Evolutionary conservation across 768 basidiomycete genomes (phyloP).

Genomic region (Cytidiella melzeri): DNA sequence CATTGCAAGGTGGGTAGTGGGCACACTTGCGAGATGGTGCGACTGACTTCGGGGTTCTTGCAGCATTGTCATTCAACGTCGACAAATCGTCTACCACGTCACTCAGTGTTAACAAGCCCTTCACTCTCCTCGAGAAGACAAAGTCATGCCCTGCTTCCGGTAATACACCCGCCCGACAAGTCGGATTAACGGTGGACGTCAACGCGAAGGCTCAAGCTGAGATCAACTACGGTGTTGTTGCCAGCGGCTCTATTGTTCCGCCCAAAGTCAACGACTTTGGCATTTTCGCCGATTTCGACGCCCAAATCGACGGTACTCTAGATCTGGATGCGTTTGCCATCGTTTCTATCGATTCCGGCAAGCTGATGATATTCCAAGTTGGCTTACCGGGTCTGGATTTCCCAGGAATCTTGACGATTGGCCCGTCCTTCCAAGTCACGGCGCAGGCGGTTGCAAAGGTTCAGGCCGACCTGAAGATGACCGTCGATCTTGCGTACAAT

Average conservation of each 20-base stretch:
- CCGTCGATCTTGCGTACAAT: slow-evolving; percentile 38
- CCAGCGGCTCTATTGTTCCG: slow-evolving; percentile 39
- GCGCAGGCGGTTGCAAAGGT: slow-evolving; percentile 24
- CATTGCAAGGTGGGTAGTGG: neutral
- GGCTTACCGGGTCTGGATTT: slow-evolving; percentile 45
- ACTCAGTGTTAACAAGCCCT: slow-evolving; percentile 17
- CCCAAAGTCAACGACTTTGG: slow-evolving; percentile 9
- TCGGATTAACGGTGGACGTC: slow-evolving; percentile 18
- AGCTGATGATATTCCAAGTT: slow-evolving; percentile 33
- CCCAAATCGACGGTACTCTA: slow-evolving; percentile 34
- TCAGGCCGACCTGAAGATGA: slow-evolving; percentile 34
- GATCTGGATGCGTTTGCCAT: slow-evolving; percentile 31
- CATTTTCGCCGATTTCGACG: slow-evolving; percentile 28
- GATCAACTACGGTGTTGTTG: slow-evolving; percentile 34
- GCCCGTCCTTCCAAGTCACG: slow-evolving; percentile 41
- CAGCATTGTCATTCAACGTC: slow-evolving; percentile 15
- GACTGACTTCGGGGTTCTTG: neutral
- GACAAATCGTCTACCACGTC: slow-evolving; percentile 10
- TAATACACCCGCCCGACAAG: slow-evolving; percentile 13
- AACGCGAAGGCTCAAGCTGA: slow-evolving; percentile 29
- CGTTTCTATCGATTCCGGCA: slow-evolving; percentile 38
- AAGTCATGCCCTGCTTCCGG: slow-evolving; percentile 16
- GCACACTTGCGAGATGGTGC: too few species aligned
- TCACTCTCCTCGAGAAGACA: slow-evolving; percentile 16
- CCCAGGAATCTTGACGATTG: slow-evolving; percentile 43